Conservation (phyloP, 2,329 filamentous ascomycete species). For the Alternaria longipes region DNA sequence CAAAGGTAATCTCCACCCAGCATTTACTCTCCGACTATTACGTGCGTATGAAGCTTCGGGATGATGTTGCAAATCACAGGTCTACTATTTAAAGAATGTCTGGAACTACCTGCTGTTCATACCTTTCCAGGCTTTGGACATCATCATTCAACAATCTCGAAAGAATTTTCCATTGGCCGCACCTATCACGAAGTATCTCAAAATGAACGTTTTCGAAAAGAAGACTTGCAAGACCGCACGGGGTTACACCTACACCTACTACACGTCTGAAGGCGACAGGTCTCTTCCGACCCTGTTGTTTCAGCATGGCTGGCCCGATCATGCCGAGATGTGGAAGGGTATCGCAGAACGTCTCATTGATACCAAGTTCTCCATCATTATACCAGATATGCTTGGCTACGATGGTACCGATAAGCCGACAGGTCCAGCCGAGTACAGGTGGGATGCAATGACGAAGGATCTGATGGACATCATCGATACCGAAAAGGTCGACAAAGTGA, state of each 20-base stretch:
- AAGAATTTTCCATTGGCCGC: too few relatives aligned
- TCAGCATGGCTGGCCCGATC: not conserved
- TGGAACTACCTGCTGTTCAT: too few relatives aligned
- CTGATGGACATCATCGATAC: not conserved
- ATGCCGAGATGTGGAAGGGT: not conserved
- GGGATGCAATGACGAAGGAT: not conserved
- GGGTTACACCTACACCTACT: not conserved
- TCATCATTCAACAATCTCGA: too few relatives aligned
- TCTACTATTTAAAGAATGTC: too few relatives aligned
- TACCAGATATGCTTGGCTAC: not conserved
- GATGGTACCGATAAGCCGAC: not conserved
- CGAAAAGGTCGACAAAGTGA: not conserved
- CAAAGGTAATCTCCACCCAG: too few relatives aligned
- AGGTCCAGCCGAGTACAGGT: not conserved
- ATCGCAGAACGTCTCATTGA: not conserved
- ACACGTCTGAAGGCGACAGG: not conserved
- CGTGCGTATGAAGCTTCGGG: too few relatives aligned
- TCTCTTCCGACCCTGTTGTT: not conserved
- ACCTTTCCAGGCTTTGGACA: too few relatives aligned
- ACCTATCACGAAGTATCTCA: too few relatives aligned
- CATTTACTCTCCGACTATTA: too few relatives aligned
- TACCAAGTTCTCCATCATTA: not conserved
- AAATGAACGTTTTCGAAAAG: not conserved
- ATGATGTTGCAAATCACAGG: too few relatives aligned
- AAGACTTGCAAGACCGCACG: not conserved